Evolutionary conservation across 2,329 filamentous ascomycete species (phyloP), one percentile per base, ranked within the genome.

Genomic region (Emergomyces orientalis): DNA sequence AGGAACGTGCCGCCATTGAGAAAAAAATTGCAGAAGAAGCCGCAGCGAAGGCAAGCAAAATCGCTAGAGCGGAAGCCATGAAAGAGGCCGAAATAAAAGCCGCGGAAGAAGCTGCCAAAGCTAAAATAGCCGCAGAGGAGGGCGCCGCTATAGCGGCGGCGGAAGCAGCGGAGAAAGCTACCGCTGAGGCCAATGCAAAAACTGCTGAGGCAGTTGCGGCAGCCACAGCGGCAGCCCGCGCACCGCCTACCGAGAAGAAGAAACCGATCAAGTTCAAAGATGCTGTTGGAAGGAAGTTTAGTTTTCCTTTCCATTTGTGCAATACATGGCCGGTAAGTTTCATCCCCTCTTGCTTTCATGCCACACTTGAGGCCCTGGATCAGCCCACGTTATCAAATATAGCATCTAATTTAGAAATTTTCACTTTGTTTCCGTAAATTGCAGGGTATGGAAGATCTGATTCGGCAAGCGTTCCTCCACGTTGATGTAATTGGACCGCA

Each of bases 231-330:
- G 71, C 73, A 14, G 71, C 71, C n/a, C 71, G 66, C 34, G 67
- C 66, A 22, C 71, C 74, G n/a, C 78, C 81, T 1, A 80, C 83
- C n/a, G 79, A 81, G 62, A 81, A 81, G 67, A 89, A 90, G 74
- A 81, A 86, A 52, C 90, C 89, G 2, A 90, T 96, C 73, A 88
- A 87, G 68, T 96, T 96, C 78, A 95, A 95, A 76, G 92, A 97
- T 73, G 91, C 91, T 0, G 86, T 97, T 19, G 90, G 90, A 39
- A 84, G 92, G 67, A 96, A 95, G 75, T 97, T 95, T 74, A 94
- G 86, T 76, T 96, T 97, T 71, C 92, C 92, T 1, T 96, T 88
- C 76, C 85, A 92, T 66, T 75, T 95, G 37, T 96, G 91, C 75
- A 85, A 86, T 70, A 94, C 87, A 2, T 95, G 91, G 91, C 79